These are phyloP conservation scores for Chaetomium globosum DNA, from an alignment of 2,329 filamentous ascomycete species.

Conservation along the genomic window DNA sequence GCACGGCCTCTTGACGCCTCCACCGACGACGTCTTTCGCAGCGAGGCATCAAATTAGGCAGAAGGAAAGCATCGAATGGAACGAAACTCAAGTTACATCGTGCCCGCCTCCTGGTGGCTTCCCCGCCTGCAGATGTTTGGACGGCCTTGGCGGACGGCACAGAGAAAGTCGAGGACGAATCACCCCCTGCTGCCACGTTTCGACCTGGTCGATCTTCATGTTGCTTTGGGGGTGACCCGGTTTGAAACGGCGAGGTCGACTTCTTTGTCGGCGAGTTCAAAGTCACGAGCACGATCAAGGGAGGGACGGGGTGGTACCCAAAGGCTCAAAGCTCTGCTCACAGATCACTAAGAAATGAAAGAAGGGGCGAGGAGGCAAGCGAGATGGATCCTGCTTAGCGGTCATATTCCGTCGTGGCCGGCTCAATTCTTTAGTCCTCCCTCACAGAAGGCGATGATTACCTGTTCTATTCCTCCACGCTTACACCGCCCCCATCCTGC, in stretches of 20 bases:
- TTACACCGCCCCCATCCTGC: not conserved
- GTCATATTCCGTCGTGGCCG: not conserved
- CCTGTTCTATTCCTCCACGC: not conserved
- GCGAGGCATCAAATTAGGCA: not conserved
- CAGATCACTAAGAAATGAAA: not conserved
- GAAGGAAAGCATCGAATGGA: not conserved
- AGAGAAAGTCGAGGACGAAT: too few relatives aligned
- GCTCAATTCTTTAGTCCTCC: not conserved
- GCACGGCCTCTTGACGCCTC: not conserved
- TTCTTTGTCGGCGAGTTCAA: too few relatives aligned
- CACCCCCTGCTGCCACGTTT: slow-evolving; percentile 10
- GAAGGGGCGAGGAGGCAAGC: not conserved
- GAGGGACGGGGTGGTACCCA: not conserved
- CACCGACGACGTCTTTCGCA: not conserved
- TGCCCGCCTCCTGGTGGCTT: slow-evolving; percentile 1
- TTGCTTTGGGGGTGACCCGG: not conserved
- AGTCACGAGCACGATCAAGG: not conserved
- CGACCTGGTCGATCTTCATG: slow-evolving; percentile 1
- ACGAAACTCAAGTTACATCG: slow-evolving; percentile 6
- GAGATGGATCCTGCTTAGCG: not conserved
- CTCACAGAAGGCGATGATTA: not conserved
- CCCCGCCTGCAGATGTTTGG: slow-evolving; percentile 3
- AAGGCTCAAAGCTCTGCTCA: slow-evolving; percentile 4
- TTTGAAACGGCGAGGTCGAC: not conserved
- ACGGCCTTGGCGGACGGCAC: slow-evolving; percentile 11